phyloP scores from a whole-genome alignment of 2,329 filamentous ascomycete genomes.

The Pseudogymnoascus sp. region DNA sequence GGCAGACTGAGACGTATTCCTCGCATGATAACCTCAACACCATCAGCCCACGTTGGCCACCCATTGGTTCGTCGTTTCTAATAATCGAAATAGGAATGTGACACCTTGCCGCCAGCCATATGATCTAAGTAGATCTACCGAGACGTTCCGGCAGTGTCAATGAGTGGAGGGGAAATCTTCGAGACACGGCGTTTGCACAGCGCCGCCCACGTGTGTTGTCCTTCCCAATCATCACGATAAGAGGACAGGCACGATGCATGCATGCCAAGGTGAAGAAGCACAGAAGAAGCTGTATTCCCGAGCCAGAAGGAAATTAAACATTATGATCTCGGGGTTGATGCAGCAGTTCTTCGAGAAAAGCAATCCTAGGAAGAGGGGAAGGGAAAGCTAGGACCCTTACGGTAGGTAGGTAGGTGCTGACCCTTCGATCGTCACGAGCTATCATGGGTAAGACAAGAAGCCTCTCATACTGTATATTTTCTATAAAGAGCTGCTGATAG shows the following conservation, averaged over 20 bases:
- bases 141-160: slow-evolving; percentile 5
- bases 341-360: neutral
- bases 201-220: neutral
- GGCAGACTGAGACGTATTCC: neutral
- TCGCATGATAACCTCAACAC: slow-evolving; percentile 6
- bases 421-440: neutral
- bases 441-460: slow-evolving; percentile 2
- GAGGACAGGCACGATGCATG: neutral
- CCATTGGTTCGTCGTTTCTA: slow-evolving; percentile 6
- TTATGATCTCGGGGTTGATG: neutral
- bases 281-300: neutral
- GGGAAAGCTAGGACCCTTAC: neutral
- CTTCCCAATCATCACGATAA: neutral
- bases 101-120: neutral
- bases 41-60: neutral
- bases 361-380: neutral
- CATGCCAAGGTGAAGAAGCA: neutral
- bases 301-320: slow-evolving; percentile 7
- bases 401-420: slow-evolving; percentile 1
- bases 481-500: neutral
- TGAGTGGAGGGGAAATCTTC: neutral
- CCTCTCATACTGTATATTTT: neutral
- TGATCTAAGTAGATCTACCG: neutral
- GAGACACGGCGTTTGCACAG: neutral
- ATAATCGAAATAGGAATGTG: slow-evolving; percentile 1